Percentiles rank a stretch among this genome's conserved stretches.
Evolutionary conservation across 768 basidiomycete genomes (phyloP).

Genomic region (Botryobasidium botryosum): DNA sequence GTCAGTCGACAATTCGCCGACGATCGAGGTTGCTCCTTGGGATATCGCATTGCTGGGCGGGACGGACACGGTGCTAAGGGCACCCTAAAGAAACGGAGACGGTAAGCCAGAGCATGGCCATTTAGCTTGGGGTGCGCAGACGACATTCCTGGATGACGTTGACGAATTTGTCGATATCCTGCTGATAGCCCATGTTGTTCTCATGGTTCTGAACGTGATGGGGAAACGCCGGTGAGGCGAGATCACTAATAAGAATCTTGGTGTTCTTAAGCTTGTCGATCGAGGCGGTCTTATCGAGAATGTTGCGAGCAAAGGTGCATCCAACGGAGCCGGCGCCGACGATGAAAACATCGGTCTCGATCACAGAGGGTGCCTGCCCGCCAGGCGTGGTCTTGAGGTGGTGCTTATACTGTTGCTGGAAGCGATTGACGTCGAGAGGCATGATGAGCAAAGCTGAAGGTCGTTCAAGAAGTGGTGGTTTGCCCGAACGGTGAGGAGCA

Average conservation of each 20-base stretch:
- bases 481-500: too few relatives aligned
- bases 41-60: neutral
- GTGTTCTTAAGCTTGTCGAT: constrained; percentile 11
- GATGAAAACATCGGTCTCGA: neutral
- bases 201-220: neutral
- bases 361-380: too few relatives aligned
- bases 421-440: too few relatives aligned
- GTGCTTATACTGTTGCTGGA: too few relatives aligned
- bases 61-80: neutral
- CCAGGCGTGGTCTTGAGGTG: too few relatives aligned
- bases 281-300: constrained; percentile 3
- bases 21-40: neutral
- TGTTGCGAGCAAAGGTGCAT: neutral
- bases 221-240: neutral
- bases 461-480: too few relatives aligned
- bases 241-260: neutral
- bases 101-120: neutral
- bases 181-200: neutral
- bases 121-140: neutral
- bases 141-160: neutral
- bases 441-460: too few relatives aligned
- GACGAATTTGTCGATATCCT: neutral
- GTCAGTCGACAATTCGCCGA: neutral
- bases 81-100: neutral
- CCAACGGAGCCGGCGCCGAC: neutral